phyloP scores from a whole-genome alignment of 2,329 filamentous ascomycete species.

The Nannizziopsis arthrosporioides region DNA sequence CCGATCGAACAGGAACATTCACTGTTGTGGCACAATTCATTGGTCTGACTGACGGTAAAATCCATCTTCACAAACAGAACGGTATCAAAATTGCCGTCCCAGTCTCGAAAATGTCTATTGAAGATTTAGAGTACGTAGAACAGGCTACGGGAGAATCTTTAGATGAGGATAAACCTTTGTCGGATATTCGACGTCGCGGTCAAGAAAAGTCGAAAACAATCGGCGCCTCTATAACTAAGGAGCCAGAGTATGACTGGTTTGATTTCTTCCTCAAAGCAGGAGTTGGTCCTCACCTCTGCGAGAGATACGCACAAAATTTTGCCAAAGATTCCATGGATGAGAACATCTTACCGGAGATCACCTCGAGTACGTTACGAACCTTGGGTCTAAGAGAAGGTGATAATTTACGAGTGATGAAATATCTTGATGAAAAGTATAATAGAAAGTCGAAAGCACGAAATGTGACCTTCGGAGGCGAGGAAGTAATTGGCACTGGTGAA shows the following conservation, averaged over 20 bases:
- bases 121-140: conserved; percentile 93
- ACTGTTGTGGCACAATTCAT: conserved; percentile 96
- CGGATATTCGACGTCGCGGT: conserved; percentile 56
- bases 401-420: conserved; percentile 88
- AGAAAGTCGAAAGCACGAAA: conserved; percentile 50
- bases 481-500: conserved; percentile 49
- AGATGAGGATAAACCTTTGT: conserved; percentile 83
- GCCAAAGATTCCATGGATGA: conserved; percentile 90
- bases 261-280: conserved; percentile 93
- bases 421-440: conserved; percentile 66
- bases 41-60: conserved; percentile 86
- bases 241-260: conserved; percentile 88
- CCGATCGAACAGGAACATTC: conserved; percentile 87
- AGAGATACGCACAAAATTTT: conserved; percentile 86
- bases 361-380: conserved; percentile 67
- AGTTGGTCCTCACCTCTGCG: conserved; percentile 82
- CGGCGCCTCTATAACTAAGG: conserved; percentile 26
- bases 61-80: conserved; percentile 95
- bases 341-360: conserved; percentile 80
- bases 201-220: conserved; percentile 30
- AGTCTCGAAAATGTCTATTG: conserved; percentile 85
- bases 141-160: conserved; percentile 73
- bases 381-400: conserved; percentile 93
- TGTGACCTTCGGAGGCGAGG: conserved; percentile 42
- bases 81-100: conserved; percentile 97